These are phyloP conservation scores for Sugiyamaella xylanicola DNA, from an alignment of 1,139 yeast species.

Conservation along the genomic window DNA sequence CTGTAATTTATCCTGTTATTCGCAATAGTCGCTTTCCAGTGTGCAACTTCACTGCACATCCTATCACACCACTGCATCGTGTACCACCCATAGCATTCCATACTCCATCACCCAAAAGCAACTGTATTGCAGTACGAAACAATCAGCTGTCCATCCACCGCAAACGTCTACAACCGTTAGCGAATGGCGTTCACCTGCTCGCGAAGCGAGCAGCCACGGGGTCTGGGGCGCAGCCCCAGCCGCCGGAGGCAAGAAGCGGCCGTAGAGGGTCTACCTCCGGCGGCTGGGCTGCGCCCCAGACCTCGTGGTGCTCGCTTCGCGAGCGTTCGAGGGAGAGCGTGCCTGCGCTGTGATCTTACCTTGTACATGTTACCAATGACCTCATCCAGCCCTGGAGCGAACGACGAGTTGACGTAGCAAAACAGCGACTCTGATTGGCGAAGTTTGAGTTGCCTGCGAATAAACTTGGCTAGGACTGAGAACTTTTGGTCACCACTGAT, in stretches of 20 bases:
- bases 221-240: conserved; percentile 1
- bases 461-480: conserved; percentile 42
- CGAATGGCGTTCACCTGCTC: not conserved
- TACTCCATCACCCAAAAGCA: conserved; percentile 42
- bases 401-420: conserved; percentile 45
- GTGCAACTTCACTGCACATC: no score
- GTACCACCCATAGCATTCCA: not conserved
- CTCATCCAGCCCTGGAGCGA: conserved; percentile 47
- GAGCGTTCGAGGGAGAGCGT: no score
- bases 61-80: no score
- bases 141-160: conserved; percentile 42
- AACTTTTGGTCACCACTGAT: conserved; percentile 44
- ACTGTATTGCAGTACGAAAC: conserved; percentile 45
- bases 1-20: no score
- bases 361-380: conserved; percentile 38
- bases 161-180: conserved; percentile 33
- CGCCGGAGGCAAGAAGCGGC: not conserved
- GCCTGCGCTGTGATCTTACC: conserved; percentile 26
- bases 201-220: not conserved
- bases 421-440: conserved; percentile 40
- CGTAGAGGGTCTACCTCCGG: no score
- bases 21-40: no score
- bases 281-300: no score
- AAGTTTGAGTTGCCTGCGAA: conserved; percentile 42
- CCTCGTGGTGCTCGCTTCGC: no score